Evolutionary conservation across 177 flowering plant genomes (phyloP).

Genomic region (Vitis hybrid): DNA sequence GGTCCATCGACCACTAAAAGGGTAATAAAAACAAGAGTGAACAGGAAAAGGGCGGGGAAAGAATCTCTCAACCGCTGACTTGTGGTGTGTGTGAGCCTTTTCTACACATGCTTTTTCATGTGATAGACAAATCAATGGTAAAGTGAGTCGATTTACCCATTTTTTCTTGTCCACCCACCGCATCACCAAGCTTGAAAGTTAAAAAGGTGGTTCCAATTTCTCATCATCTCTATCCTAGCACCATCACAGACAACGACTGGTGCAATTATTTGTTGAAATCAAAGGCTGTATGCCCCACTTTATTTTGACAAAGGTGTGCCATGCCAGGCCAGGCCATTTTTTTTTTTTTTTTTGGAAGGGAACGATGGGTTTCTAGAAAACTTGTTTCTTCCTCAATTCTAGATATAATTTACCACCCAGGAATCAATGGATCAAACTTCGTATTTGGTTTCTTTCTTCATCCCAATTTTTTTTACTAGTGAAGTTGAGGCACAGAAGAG

Average conservation of each 20-base stretch:
- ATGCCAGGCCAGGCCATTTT: background rate
- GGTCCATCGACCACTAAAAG: no score
- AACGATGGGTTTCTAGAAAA: background rate
- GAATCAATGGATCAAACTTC: no score
- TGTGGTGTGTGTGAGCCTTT: background rate
- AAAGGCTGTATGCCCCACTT: background rate
- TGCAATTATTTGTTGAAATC: conserved; percentile 8
- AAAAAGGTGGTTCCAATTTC: conserved; percentile 11
- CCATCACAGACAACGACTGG: background rate
- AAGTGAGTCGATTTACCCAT: background rate
- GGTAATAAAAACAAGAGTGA: background rate
- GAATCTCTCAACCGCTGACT: conserved; percentile 18
- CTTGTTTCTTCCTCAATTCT: conserved; percentile 1
- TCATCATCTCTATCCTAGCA: background rate
- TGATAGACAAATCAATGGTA: conserved; percentile 6
- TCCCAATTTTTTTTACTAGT: no score
- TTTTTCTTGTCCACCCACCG: background rate
- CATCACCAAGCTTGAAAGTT: background rate
- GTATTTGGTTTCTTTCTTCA: no score
- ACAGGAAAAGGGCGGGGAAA: background rate
- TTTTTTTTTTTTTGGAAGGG: background rate
- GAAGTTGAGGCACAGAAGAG: no score
- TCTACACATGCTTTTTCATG: background rate
- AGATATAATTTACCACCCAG: no score
- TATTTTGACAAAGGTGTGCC: background rate